Evolutionary conservation across 164 flowering plant species (phyloP).

Genomic region (Aristolochia contorta): DNA sequence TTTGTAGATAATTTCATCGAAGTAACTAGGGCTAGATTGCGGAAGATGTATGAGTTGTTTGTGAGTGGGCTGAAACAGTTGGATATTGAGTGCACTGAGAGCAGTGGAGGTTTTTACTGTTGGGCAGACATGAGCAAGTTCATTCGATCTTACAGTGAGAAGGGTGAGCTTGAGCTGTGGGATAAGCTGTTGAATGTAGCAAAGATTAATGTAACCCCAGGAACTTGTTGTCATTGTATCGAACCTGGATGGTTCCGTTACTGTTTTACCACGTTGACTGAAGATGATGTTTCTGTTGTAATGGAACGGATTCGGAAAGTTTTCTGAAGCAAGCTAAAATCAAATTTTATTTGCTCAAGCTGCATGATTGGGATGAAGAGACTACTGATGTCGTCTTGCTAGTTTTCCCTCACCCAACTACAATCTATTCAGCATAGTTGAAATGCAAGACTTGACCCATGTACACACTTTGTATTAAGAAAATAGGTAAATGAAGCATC

Average conservation of each 20-base stretch:
- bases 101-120: conserved; percentile 76
- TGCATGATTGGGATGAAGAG: neutral
- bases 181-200: conserved; percentile 65
- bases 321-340: conserved; percentile 43
- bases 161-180: conserved; percentile 97
- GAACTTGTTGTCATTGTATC: conserved; percentile 85
- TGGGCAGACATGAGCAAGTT: conserved; percentile 93
- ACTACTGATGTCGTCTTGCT: neutral
- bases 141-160: conserved; percentile 71
- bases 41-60: conserved; percentile 31
- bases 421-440: no score
- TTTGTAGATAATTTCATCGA: conserved; percentile 37
- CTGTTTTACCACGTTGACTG: conserved; percentile 60
- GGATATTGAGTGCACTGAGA: conserved; percentile 55
- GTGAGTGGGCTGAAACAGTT: conserved; percentile 49
- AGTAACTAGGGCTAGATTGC: conserved; percentile 40
- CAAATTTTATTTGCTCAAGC: conserved; percentile 18
- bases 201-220: conserved; percentile 75
- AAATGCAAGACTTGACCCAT: no score
- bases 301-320: conserved; percentile 68
- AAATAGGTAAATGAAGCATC: neutral
- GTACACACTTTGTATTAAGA: no score
- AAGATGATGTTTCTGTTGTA: conserved; percentile 65
- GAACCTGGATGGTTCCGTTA: conserved; percentile 96
- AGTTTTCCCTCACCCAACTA: neutral